Base-by-base conservation (phyloP, 2,329 filamentous ascomycete genomes). In the Colletotrichum falcatum region DNA sequence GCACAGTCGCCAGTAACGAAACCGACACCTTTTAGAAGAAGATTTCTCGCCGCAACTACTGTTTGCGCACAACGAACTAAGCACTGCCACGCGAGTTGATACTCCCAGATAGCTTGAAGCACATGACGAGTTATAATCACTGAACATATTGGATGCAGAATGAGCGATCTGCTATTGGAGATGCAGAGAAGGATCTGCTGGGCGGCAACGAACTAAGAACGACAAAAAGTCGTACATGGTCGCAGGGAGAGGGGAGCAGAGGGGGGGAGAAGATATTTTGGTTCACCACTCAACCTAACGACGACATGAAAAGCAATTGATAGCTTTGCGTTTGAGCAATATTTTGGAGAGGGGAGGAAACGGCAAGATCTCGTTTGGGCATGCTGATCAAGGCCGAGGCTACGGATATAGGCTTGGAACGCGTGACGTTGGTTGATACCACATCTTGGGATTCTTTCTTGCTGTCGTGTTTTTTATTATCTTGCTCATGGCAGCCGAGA, bases 1-100 rank as follows among this genome's bases (percentile, higher is more conserved):
- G 86, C 66, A 83, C 84, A 2, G 77, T 85, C 66, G 81, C 81
- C 28, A 87, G 84, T 73, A 83, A 86, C 72, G 86, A 88, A 70
- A 85, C 84, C 39, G 86, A 88, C 75, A 87, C 84, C 58, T 88
- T 87, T 76, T 88, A 83, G 81, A 73, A 83, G 81, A 73, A 64
- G 63, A 56, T 55, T 58, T 54, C 46, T 26, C 46, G 26, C 39
- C 20, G 35, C 61, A 55, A 66, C 23, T 33, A 66, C 30, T 23
- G n/a, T 61, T 65, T 59, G 53, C 33, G 20, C 28, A 51, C 37
- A 23, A 66, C 44, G 48, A 44, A 53, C 26, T 56, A 61, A 65
- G 46, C 58, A 68, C 23, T 53, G 28, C 44, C 35, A 59, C 65
- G 54, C 59, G 68, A 68, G 54, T 44, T 56, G 55, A 61, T 61